Evolutionary conservation across 2,329 filamentous ascomycete species (phyloP).

Genomic region (Falciphora oryzae): DNA sequence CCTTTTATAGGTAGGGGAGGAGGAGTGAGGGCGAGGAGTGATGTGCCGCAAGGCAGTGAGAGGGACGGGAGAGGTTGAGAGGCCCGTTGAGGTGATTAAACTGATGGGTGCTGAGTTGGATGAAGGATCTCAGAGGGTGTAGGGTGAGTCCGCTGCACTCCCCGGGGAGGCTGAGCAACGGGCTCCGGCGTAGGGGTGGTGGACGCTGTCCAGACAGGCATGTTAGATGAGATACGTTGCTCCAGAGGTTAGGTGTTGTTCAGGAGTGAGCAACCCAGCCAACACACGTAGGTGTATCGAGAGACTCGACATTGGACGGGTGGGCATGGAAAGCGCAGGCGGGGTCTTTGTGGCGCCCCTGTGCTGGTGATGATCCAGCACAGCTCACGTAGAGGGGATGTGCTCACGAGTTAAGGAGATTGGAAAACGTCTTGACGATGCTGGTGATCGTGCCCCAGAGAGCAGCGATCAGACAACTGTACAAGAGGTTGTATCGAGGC

Average conservation of each 20-base stretch:
- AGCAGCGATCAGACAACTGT: slow-evolving; percentile 8
- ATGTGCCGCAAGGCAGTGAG: slow-evolving; percentile 14
- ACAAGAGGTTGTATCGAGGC: not conserved
- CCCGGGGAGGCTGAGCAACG: slow-evolving; percentile 87
- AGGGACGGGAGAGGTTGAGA: not conserved
- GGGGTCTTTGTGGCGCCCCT: not conserved
- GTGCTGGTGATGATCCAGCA: not conserved
- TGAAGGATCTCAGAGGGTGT: slow-evolving; percentile 45
- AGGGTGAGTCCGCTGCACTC: slow-evolving; percentile 66
- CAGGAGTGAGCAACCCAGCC: not conserved
- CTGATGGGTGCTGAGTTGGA: slow-evolving; percentile 10
- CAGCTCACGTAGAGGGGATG: not conserved
- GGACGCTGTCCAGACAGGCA: slow-evolving; percentile 52
- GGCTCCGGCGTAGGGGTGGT: slow-evolving; percentile 95
- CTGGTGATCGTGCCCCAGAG: slow-evolving; percentile 50
- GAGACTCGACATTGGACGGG: not conserved
- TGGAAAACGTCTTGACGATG: slow-evolving; percentile 95
- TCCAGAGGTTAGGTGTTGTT: not conserved
- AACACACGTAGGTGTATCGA: not conserved
- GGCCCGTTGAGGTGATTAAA: slow-evolving; percentile 14
- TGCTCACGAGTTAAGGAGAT: slow-evolving; percentile 90
- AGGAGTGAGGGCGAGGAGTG: not conserved
- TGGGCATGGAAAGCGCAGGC: not conserved
- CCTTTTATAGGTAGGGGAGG: not conserved
- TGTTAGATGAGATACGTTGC: slow-evolving; percentile 10